Conservation (phyloP, 2,329 filamentous ascomycete species). For the Fulvia fulva region DNA sequence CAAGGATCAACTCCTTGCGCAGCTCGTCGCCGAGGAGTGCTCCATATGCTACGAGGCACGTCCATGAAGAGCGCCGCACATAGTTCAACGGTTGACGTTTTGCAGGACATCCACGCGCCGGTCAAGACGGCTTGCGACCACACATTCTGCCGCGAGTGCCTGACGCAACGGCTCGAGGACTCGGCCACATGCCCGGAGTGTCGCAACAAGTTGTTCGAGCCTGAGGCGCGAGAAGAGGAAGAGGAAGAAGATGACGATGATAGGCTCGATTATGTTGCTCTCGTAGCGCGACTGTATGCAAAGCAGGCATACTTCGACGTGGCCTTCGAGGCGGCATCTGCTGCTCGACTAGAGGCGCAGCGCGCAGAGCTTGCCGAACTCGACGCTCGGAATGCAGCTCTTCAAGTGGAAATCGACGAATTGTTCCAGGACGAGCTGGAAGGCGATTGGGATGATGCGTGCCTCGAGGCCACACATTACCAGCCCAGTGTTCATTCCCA, state of each 20-base stretch:
- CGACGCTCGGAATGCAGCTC: too few species aligned
- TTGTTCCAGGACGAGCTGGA: too few species aligned
- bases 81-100: not conserved
- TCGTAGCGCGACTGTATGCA: not conserved
- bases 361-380: too few species aligned
- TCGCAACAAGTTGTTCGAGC: not conserved
- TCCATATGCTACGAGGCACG: not conserved
- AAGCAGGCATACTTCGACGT: too few species aligned
- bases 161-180: not conserved
- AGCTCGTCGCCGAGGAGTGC: not conserved
- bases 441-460: too few species aligned
- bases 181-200: not conserved
- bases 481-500: too few species aligned
- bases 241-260: not conserved
- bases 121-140: not conserved
- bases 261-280: not conserved
- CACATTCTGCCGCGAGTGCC: not conserved
- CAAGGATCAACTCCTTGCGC: not conserved
- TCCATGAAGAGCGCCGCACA: not conserved
- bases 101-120: not conserved
- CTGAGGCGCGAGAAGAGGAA: too few species aligned
- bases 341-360: too few species aligned
- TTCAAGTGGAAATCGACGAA: too few species aligned
- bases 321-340: too few species aligned
- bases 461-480: too few species aligned